Base-by-base conservation (phyloP, 495 filamentous ascomycete species). In the Pyrenula aspistea region DNA sequence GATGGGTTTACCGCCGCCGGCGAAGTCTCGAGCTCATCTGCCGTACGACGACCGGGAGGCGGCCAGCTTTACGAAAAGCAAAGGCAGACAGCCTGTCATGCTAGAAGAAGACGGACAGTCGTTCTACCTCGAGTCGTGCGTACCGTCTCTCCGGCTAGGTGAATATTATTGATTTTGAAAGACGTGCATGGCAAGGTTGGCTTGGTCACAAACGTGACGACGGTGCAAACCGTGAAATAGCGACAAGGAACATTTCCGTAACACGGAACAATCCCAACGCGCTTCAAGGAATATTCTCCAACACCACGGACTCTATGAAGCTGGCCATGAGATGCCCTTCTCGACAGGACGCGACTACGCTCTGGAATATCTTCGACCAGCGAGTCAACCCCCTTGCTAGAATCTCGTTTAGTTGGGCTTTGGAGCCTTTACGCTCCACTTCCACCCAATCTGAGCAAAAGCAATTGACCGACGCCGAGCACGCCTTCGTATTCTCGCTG, bases 331-430 rank as follows among this genome's bases (percentile, higher is more conserved):
- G 31, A 42, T 42, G 31, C 15, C 31, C 31, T 15, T 42, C 31
- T 15, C 31, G 15, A 15, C 31, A 42, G 31, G 31, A 42, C 15
- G 31, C 31, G 15, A 42, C 15, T 8, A 42, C 15, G 4, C 25
- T 65, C 49, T 65, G 60, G 63, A 55, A 65, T 25, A 54, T 50
- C 0, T 65, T 62, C 25, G 24, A 60, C 11, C 60, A 65, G 52
- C 60, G 58, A 8, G 54, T 66, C 53, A 59, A 66, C 42, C 63
- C 63, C 22, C 54, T 66, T 23, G 50, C 60, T 22, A 66, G 65
- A 49, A 55, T 65, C 22, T 25, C 62, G 21, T 63, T 65, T 56
- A 54, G 54, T n/a, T 63, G 63, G 10, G 55, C 24, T 15, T 25
- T 64, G 47, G 59, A 58, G 52, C 52, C 60, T 10, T 51, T 50